Conservation (phyloP, 108 stramenopile species). For the Pseudonitzschia multistriata region DNA sequence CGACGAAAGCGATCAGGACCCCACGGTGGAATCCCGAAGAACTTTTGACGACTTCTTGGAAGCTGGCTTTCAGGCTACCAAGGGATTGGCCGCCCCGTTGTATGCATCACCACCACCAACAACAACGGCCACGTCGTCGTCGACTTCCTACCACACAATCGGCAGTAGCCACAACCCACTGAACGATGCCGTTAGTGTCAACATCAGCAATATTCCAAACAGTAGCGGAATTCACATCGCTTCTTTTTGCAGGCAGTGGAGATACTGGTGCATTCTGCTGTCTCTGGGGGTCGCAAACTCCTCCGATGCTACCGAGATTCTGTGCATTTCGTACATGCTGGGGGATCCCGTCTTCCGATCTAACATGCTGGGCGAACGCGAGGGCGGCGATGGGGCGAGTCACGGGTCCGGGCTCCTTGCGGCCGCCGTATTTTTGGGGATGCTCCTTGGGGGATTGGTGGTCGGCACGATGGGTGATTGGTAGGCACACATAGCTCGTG, state of each 20-base stretch:
- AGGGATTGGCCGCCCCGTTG: background rate
- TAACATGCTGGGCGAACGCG: constrained; percentile 23
- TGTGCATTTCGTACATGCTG: constrained; percentile 72
- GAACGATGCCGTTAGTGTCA: no score
- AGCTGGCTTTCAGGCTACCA: background rate
- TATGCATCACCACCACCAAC: background rate
- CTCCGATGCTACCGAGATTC: constrained; percentile 73
- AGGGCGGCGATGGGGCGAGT: constrained; percentile 19
- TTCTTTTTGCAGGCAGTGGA: constrained; percentile 37
- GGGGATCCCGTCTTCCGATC: constrained; percentile 49
- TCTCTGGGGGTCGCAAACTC: constrained; percentile 69
- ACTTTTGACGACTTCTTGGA: constrained; percentile 6
- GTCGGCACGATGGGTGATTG: constrained; percentile 63
- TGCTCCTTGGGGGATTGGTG: constrained; percentile 73
- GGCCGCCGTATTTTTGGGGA: constrained; percentile 75
- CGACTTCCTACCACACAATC: background rate
- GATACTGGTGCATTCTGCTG: constrained; percentile 71
- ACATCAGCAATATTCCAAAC: background rate
- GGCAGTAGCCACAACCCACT: background rate
- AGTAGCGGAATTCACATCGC: background rate
- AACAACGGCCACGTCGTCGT: background rate
- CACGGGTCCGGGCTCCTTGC: constrained; percentile 44
- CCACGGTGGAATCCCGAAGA: background rate
- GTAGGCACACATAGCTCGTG: no score
- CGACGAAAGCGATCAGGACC: no score